Conservation (phyloP, 2,329 filamentous ascomycete species). For the Kalmusia sp. region DNA sequence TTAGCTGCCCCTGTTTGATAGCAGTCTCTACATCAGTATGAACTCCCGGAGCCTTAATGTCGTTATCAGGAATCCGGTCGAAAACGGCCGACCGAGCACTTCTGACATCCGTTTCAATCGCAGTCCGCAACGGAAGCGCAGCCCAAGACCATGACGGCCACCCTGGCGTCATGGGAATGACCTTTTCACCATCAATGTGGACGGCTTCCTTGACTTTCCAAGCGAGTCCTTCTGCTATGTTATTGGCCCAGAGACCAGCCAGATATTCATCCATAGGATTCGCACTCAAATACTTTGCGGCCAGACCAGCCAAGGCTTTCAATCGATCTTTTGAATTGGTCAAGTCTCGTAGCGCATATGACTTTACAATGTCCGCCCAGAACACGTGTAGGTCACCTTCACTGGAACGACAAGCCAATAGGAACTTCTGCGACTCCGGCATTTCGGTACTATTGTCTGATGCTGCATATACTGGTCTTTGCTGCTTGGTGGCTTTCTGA, state of each 20-base stretch:
- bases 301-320: conserved; percentile 13
- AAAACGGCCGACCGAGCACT: conserved; percentile 5
- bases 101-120: conserved; percentile 5
- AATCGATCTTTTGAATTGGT: conserved; percentile 12
- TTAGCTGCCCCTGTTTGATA: conserved; percentile 3
- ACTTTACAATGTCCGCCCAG: conserved; percentile 16
- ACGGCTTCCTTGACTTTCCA: conserved; percentile 7
- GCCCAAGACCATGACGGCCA: conserved; percentile 19
- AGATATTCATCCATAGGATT: conserved; percentile 13
- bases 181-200: background rate
- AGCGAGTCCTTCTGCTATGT: conserved; percentile 9
- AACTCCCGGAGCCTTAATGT: background rate
- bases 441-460: conserved; percentile 9
- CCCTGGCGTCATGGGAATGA: background rate
- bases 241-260: conserved; percentile 13
- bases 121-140: conserved; percentile 12
- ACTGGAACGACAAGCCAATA: conserved; percentile 5
- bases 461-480: conserved; percentile 10
- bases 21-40: background rate
- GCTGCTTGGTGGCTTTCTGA: background rate
- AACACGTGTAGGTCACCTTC: conserved; percentile 4
- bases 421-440: conserved; percentile 12
- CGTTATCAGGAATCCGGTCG: background rate
- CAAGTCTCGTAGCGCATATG: conserved; percentile 14
- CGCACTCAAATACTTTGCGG: conserved; percentile 13